phyloP scores from a whole-genome alignment of 2,329 filamentous ascomycete species.

The Venturia effusa region DNA sequence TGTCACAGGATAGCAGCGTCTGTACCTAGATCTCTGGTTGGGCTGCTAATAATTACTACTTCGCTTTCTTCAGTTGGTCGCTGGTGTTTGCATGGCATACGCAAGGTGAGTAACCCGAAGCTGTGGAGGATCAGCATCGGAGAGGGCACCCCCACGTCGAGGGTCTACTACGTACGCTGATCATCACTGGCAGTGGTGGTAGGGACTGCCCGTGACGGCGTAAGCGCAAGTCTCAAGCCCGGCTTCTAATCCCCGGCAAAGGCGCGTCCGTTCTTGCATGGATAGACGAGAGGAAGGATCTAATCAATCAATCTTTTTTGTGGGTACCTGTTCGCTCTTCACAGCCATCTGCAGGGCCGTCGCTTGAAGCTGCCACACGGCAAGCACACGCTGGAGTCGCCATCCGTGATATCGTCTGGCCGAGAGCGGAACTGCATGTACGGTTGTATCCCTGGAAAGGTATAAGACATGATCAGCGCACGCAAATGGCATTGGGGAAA shows the following conservation, averaged over 20 bases:
- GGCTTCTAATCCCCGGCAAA: too few species aligned
- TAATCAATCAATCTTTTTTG: neutral
- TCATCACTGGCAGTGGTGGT: too few species aligned
- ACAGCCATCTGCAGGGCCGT: neutral
- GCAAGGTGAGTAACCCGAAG: neutral
- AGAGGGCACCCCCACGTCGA: neutral
- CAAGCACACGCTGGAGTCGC: neutral
- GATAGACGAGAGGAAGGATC: neutral
- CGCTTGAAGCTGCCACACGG: neutral
- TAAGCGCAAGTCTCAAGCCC: too few species aligned
- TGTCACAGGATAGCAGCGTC: neutral
- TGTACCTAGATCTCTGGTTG: neutral
- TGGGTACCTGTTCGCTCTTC: neutral
- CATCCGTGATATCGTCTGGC: neutral
- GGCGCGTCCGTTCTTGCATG: neutral
- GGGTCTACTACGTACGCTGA: neutral
- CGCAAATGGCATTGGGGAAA: neutral
- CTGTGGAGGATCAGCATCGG: neutral
- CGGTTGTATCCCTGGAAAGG: neutral
- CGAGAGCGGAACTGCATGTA: neutral
- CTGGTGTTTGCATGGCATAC: neutral
- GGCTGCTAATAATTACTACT: neutral
- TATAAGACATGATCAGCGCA: neutral
- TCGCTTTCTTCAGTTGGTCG: too few species aligned
- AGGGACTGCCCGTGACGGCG: too few species aligned